Conservation (phyloP, 1,139 yeast genomes). For the Tardiomyces blankii region DNA sequence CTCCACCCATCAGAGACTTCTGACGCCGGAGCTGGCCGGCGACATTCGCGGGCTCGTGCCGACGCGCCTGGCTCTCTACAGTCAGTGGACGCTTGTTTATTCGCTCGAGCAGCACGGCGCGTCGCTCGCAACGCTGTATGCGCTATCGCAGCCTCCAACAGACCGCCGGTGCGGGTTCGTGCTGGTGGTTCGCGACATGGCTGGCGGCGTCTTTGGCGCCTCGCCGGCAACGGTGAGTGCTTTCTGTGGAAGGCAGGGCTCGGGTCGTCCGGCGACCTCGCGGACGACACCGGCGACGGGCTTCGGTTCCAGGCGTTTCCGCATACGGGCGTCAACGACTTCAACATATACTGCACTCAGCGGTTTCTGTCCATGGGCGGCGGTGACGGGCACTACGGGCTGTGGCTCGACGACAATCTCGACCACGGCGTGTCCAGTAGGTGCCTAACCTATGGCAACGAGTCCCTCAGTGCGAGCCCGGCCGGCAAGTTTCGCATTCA, state of each 20-base stretch:
- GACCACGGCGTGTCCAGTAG: too few species aligned
- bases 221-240: slow-evolving; percentile 92
- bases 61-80: too few species aligned
- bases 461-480: slow-evolving; percentile 45
- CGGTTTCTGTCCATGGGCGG: too few species aligned
- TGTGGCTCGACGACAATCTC: too few species aligned
- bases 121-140: slow-evolving; percentile 69
- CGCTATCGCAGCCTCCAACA: too few species aligned
- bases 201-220: slow-evolving; percentile 73
- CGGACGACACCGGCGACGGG: slow-evolving; percentile 2
- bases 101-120: slow-evolving; percentile 90
- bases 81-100: slow-evolving; percentile 68
- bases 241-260: slow-evolving; percentile 85
- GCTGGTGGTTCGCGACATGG: slow-evolving; percentile 51
- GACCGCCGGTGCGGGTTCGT: slow-evolving; percentile 49
- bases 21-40: too few species aligned
- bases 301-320: slow-evolving; percentile 68
- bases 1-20: too few species aligned
- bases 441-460: slow-evolving; percentile 87
- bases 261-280: slow-evolving; percentile 2
- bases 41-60: too few species aligned
- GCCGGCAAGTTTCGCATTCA: slow-evolving; percentile 59
- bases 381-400: too few species aligned
- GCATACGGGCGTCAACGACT: slow-evolving; percentile 83
- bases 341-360: too few species aligned